These are phyloP conservation scores for Nigrospora osmanthi DNA, from an alignment of 2,329 filamentous ascomycete genomes.

Conservation along the genomic window DNA sequence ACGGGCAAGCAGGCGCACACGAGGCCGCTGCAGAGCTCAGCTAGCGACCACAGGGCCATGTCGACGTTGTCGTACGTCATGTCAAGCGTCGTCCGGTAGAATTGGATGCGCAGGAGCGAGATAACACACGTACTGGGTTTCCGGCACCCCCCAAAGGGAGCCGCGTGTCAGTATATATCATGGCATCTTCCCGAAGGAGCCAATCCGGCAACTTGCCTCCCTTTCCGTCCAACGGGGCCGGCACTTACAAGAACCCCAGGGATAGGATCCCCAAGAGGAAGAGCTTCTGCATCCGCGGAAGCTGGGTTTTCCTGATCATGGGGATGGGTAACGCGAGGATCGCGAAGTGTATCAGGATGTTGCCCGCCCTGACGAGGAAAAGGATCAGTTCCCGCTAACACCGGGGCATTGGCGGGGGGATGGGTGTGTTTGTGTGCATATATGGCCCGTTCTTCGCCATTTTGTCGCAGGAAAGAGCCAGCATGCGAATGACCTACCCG, in stretches of 20 bases:
- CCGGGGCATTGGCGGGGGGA: too few relatives aligned
- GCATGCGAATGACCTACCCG: too few relatives aligned
- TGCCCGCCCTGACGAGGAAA: not conserved
- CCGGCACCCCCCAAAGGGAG: too few relatives aligned
- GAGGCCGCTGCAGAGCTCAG: not conserved
- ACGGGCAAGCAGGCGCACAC: not conserved
- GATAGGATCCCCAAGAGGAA: not conserved
- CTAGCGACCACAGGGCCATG: not conserved
- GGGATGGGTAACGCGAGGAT: not conserved
- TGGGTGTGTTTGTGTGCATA: too few relatives aligned
- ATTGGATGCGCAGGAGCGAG: not conserved
- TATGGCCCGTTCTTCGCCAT: too few relatives aligned
- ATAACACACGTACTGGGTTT: not conserved
- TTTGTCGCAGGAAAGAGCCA: too few relatives aligned
- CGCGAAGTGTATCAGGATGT: not conserved
- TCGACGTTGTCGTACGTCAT: not conserved
- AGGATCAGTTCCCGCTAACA: too few relatives aligned
- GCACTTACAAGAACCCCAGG: not conserved
- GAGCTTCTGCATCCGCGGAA: not conserved
- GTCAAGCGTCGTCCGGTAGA: not conserved
- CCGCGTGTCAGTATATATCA: too few relatives aligned
- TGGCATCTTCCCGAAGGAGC: too few relatives aligned
- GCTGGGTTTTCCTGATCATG: not conserved
- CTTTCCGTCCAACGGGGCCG: not conserved
- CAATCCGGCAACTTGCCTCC: too few relatives aligned